Evolutionary conservation across 169 alveolate species (phyloP).

Genomic region (Plasmodium ovale): DNA sequence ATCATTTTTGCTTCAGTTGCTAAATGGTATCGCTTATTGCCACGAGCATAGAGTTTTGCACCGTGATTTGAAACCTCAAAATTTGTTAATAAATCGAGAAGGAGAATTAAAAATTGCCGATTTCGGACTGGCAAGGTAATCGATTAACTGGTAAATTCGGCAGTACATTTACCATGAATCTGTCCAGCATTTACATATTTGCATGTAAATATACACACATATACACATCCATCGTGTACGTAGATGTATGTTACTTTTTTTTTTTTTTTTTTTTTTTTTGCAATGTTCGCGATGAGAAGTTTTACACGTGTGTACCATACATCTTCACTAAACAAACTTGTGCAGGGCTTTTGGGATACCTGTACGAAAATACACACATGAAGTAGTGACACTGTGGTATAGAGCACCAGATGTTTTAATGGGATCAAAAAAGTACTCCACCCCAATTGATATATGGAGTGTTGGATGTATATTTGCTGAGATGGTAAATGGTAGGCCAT

Average conservation of each 20-base stretch:
- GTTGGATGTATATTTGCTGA: slow-evolving; percentile 98
- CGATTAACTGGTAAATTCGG: background rate
- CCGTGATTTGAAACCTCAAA: slow-evolving; percentile 99
- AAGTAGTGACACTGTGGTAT: slow-evolving; percentile 99
- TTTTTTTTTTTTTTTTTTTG: no score
- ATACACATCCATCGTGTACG: background rate
- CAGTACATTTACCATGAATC: no score
- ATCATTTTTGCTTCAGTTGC: slow-evolving; percentile 95
- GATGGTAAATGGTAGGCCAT: slow-evolving; percentile 97
- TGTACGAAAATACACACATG: slow-evolving; percentile 98
- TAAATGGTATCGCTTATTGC: slow-evolving; percentile 98
- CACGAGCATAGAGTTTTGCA: slow-evolving; percentile 98
- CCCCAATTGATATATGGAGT: slow-evolving; percentile 99
- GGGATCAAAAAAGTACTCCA: slow-evolving; percentile 98
- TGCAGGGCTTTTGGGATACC: slow-evolving; percentile 97
- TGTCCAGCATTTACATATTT: no score
- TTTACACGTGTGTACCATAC: no score
- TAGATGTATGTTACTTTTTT: no score
- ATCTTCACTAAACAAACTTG: no score
- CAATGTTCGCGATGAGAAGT: no score
- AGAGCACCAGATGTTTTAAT: slow-evolving; percentile 99
- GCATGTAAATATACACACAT: background rate
- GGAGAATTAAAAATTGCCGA: slow-evolving; percentile 98
- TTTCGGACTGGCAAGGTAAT: slow-evolving; percentile 97
- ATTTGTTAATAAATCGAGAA: slow-evolving; percentile 94